phyloP scores from a whole-genome alignment of 495 filamentous ascomycete genomes.

The Hyphodiscus hymeniophilus region DNA sequence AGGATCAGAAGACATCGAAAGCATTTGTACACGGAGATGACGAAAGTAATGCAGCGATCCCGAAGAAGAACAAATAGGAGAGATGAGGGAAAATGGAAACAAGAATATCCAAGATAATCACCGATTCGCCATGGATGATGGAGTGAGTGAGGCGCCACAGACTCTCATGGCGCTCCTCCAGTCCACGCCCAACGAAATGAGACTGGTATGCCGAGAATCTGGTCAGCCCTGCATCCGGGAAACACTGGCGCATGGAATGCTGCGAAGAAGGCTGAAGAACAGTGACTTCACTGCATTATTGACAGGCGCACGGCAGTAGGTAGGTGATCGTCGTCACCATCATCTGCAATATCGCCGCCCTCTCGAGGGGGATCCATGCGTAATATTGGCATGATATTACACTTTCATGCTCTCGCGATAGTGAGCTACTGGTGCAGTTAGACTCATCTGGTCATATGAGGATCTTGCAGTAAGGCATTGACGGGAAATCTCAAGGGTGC shows the following conservation, averaged over 20 bases:
- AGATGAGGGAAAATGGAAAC: not conserved
- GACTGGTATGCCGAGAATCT: no score
- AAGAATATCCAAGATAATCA: no score
- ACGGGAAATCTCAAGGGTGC: no score
- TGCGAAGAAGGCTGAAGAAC: no score
- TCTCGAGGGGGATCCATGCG: conserved; percentile 1
- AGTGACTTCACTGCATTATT: no score
- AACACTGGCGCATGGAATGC: no score
- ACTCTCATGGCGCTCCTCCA: no score
- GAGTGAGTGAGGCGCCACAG: not conserved
- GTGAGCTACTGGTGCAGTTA: not conserved
- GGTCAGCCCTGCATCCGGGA: no score
- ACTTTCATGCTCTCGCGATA: conserved; percentile 3
- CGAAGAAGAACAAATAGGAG: not conserved
- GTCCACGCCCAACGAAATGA: no score
- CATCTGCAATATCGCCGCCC: conserved; percentile 5
- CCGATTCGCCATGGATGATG: not conserved
- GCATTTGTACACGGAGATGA: conserved; percentile 11
- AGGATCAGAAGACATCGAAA: not conserved
- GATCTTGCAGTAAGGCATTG: no score
- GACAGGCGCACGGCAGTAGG: no score
- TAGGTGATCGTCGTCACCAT: conserved; percentile 15
- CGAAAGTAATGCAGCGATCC: conserved; percentile 1
- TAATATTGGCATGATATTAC: conserved; percentile 12
- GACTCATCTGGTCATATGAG: not conserved